These are phyloP conservation scores for Prunus padus DNA, from an alignment of 306 rosid species.

Conservation along the genomic window DNA sequence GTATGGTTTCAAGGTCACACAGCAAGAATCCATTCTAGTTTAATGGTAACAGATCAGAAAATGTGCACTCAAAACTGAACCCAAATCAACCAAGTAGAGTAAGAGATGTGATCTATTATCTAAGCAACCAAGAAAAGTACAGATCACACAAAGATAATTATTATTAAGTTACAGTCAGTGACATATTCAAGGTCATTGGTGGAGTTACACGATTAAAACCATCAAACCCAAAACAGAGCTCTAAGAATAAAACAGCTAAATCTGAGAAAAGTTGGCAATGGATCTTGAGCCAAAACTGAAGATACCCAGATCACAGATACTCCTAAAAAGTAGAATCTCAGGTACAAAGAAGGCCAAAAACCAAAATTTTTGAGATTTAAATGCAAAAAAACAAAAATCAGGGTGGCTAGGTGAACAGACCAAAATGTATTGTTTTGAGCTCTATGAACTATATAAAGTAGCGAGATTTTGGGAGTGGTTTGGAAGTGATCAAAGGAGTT, in stretches of 20 bases:
- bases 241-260: neutral
- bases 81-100: slow-evolving; percentile 37
- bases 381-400: neutral
- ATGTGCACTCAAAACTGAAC: slow-evolving; percentile 9
- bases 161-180: slow-evolving; percentile 1
- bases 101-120: neutral
- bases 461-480: neutral
- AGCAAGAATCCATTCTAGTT: slow-evolving; percentile 60
- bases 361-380: neutral
- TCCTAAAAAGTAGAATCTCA: slow-evolving; percentile 20
- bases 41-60: slow-evolving; percentile 27
- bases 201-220: slow-evolving; percentile 13
- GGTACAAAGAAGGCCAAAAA: slow-evolving; percentile 5
- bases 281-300: neutral
- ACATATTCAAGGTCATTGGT: slow-evolving; percentile 26
- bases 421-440: neutral
- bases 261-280: slow-evolving; percentile 9
- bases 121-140: slow-evolving; percentile 26
- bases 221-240: slow-evolving; percentile 13
- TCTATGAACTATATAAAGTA: neutral
- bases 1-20: slow-evolving; percentile 44
- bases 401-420: neutral
- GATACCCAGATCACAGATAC: slow-evolving; percentile 18
- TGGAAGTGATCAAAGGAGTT: neutral
- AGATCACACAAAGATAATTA: slow-evolving; percentile 29